Evolutionary conservation across 2,329 filamentous ascomycete species (phyloP), one percentile per base, ranked within the genome.

Genomic region (Metarhizium sp.): DNA sequence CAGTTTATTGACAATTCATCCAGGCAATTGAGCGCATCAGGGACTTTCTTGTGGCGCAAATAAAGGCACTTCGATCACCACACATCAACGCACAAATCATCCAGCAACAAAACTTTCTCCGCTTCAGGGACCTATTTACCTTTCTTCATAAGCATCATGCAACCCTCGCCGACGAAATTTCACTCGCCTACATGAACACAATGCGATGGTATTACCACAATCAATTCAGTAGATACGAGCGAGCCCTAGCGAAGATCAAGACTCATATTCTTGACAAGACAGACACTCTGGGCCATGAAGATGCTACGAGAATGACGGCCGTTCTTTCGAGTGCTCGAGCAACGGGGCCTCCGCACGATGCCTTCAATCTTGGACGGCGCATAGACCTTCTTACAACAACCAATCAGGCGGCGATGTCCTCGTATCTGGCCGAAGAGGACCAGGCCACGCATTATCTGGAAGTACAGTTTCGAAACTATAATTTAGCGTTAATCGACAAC

Each of bases 181-280:
- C 85, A 8, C 87, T 90, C 67, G 94, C 95, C 3, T 99, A 99
- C 66, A 86, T 95, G 74, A 96, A 96, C 69, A 99, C 95, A 0
- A 99, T 99, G 90, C 84, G 91, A 53, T 99, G 94, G 94, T 99
- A 99, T 67, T 97, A 97, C 67, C 74, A 87, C 53, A 94, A 88
- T 61, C 90, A 96, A 68, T 99, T 99, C 67, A 85, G 82, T 3
- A 85, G 92, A 38, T 99, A 99, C 69, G 84, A 88, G 60, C 85
- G 86, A 62, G 86, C 94, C 0, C 77, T 99, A 6, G 86, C 87
- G 55, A 95, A 90, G 69, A 79, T 99, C 58, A 92, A 88, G 65
- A 71, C 97, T 2, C 91, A 96, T 65, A 71, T 79, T 4, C 78
- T 95, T 57, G 92, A 96, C 65, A 91, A 87, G 66, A 85, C 86